Percentiles rank a stretch among this genome's conserved stretches.
These are phyloP conservation scores for Dactylellina sp. DNA, from an alignment of 2,329 filamentous ascomycete species.

Conservation along the genomic window DNA sequence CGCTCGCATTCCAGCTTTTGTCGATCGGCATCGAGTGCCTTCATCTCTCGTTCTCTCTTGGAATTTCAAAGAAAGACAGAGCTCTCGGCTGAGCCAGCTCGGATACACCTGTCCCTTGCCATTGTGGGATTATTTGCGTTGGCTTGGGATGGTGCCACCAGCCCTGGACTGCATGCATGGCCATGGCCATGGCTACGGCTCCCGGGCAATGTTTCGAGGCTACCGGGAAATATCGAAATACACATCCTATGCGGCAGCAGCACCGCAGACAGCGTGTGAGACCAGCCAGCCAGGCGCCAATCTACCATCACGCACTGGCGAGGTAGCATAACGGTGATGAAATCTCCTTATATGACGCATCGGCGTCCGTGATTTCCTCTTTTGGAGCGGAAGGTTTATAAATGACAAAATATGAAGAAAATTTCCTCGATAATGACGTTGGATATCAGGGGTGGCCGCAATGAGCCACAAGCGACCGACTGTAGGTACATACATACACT, in stretches of 20 bases:
- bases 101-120: too few species aligned
- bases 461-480: slow-evolving; percentile 28
- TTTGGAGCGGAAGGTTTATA: slow-evolving; percentile 20
- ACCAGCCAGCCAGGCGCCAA: neutral
- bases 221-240: slow-evolving; percentile 9
- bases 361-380: slow-evolving; percentile 12
- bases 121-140: slow-evolving; percentile 54
- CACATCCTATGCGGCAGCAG: slow-evolving; percentile 26
- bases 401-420: slow-evolving; percentile 24
- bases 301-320: neutral
- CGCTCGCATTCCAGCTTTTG: slow-evolving; percentile 3
- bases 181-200: too few species aligned
- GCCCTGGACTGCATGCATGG: too few species aligned
- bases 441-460: slow-evolving; percentile 7
- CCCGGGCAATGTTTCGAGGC: too few species aligned
- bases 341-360: slow-evolving; percentile 24
- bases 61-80: neutral
- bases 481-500: too few species aligned
- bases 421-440: slow-evolving; percentile 21
- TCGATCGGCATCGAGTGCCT: slow-evolving; percentile 1
- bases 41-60: slow-evolving; percentile 2
- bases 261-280: slow-evolving; percentile 2
- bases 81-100: slow-evolving; percentile 14
- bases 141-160: too few species aligned
- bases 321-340: neutral